Conservation (phyloP, 164 flowering plant species). For the Tetracentron sinense region DNA sequence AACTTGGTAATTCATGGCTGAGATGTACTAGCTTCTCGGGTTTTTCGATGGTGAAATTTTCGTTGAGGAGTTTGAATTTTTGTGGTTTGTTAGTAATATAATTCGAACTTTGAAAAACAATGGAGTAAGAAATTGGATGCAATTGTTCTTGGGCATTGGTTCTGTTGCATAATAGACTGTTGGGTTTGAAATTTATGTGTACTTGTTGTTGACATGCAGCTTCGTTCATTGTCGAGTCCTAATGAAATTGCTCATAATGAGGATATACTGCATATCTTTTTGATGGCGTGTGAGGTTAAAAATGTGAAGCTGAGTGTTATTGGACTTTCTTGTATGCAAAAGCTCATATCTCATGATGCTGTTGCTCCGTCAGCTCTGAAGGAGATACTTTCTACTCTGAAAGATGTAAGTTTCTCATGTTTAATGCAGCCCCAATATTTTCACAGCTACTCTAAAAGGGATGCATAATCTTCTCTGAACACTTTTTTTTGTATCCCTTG, state of each 20-base stretch:
- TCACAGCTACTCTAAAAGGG: too few species aligned
- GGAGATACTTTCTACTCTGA: conserved; percentile 78
- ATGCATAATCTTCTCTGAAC: too few species aligned
- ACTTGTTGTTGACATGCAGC: conserved; percentile 44
- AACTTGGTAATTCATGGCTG: too few species aligned
- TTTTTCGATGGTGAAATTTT: too few species aligned
- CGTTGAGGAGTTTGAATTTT: too few species aligned
- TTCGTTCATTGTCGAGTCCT: conserved; percentile 71
- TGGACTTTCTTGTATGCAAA: conserved; percentile 91
- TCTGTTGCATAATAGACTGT: not conserved
- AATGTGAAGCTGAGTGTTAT: conserved; percentile 84
- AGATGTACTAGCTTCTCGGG: too few species aligned
- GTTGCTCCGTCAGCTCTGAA: conserved; percentile 73
- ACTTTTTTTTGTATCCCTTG: too few species aligned
- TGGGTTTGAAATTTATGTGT: not conserved
- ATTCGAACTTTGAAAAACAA: not conserved
- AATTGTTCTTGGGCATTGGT: not conserved
- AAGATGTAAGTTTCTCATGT: conserved; percentile 56
- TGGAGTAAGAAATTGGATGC: not conserved
- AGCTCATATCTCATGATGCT: conserved; percentile 93
- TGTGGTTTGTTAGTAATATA: too few species aligned
- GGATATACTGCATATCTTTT: conserved; percentile 79
- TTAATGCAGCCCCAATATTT: not conserved
- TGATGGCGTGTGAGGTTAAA: conserved; percentile 93
- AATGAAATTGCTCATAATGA: conserved; percentile 83